Conservation (phyloP, 352 stramenopile species). For the Lagenidium giganteum region DNA sequence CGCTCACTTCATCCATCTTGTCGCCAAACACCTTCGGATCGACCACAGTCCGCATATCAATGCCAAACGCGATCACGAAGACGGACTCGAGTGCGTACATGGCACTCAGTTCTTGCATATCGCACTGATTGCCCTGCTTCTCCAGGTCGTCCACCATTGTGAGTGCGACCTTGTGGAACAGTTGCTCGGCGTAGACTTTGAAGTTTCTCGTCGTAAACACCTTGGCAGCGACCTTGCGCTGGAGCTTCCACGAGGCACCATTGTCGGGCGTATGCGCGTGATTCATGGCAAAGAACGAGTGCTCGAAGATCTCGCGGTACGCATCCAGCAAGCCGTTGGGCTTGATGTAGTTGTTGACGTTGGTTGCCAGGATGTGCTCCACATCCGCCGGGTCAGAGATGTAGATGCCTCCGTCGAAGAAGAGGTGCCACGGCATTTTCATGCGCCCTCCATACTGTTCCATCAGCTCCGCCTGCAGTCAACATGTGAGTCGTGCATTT, state of each 20-base stretch:
- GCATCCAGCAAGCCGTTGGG: constrained; percentile 60
- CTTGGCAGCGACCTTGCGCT: constrained; percentile 82
- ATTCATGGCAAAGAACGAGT: constrained; percentile 75
- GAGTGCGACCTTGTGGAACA: constrained; percentile 42
- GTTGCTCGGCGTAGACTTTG: constrained; percentile 32
- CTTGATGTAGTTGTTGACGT: constrained; percentile 74
- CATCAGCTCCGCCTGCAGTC: constrained; percentile 28
- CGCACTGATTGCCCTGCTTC: constrained; percentile 10
- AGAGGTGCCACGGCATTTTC: constrained; percentile 66
- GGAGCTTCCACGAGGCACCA: constrained; percentile 56
- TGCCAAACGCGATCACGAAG: constrained; percentile 55
- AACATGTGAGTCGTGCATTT: too few relatives aligned
- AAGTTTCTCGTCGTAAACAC: constrained; percentile 81
- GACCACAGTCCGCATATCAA: constrained; percentile 25
- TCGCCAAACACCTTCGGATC: constrained; percentile 27
- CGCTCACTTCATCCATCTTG: constrained; percentile 51
- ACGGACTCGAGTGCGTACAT: constrained; percentile 52
- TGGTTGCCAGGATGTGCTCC: constrained; percentile 57
- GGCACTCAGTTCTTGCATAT: constrained; percentile 49
- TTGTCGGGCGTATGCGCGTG: constrained; percentile 43
- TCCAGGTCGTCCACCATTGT: constrained; percentile 4
- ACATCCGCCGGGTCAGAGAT: constrained; percentile 58
- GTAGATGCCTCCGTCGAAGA: constrained; percentile 60
- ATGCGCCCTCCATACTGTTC: constrained; percentile 37
- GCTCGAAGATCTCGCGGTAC: constrained; percentile 57